Conservation (phyloP, 306 rosid genomes). For the Pyrus pyrifolia region DNA sequence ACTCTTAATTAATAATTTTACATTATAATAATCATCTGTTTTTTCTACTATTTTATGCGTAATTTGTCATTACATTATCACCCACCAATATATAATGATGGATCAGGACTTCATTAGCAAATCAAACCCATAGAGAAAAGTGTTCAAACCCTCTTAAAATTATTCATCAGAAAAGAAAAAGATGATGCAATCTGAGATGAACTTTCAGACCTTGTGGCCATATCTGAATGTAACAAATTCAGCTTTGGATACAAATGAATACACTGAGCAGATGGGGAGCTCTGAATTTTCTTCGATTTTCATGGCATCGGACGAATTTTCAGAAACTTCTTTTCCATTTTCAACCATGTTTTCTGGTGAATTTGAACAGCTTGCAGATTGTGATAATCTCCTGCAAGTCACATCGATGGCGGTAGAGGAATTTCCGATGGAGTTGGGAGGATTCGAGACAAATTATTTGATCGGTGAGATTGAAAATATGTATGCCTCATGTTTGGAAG, state of each 20-base stretch:
- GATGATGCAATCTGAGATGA: slow-evolving; percentile 31
- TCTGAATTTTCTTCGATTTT: slow-evolving; percentile 24
- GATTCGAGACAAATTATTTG: slow-evolving; percentile 11
- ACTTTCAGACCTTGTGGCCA: slow-evolving; percentile 29
- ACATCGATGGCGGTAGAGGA: slow-evolving; percentile 25
- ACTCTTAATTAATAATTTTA: neutral
- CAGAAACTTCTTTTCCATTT: slow-evolving; percentile 17
- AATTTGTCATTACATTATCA: neutral
- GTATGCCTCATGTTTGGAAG: slow-evolving; percentile 19
- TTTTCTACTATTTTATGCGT: neutral
- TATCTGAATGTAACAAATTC: slow-evolving; percentile 19
- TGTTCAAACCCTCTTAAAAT: slow-evolving; percentile 4
- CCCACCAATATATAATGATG: neutral
- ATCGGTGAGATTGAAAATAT: slow-evolving; percentile 5
- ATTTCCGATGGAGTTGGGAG: slow-evolving; percentile 28
- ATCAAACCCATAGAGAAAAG: neutral
- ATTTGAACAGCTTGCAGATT: slow-evolving; percentile 9
- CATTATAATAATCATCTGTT: neutral
- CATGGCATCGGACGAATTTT: slow-evolving; percentile 6
- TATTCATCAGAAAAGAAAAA: neutral
- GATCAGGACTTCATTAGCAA: neutral
- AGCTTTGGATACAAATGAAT: slow-evolving; percentile 26
- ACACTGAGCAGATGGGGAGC: slow-evolving; percentile 11
- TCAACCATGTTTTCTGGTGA: slow-evolving; percentile 18
- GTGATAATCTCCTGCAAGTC: slow-evolving; percentile 28